Evolutionary conservation across 768 basidiomycete genomes (phyloP), one percentile per base, ranked within the genome.

Genomic region (Russula brevipes): DNA sequence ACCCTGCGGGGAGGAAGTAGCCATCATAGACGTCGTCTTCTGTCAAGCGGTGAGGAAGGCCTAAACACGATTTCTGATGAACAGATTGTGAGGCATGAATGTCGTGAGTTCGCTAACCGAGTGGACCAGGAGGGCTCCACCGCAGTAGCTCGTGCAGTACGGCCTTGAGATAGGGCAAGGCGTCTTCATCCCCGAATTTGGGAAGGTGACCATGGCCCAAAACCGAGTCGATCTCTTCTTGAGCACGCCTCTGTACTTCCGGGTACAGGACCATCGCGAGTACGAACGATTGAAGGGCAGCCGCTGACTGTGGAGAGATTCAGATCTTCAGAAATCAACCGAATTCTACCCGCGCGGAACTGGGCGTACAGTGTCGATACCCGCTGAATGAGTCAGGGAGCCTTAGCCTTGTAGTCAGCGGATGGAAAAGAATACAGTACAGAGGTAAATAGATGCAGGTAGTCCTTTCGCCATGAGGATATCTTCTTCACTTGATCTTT

Each of bases 231-330:
- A 75, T 66, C 63, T 74, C 75, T 54, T 57, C 70, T 54, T 73
- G 76, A 3, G 71, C 73, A 49, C 69, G 62, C 31, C 19, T 58
- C 52, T 74, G 74, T 10, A 64, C 64, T 2, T 71, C 65, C 0
- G 75, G 76, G 53, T 75, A 61, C 14, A 72, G 62, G 7, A 69
- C 66, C 73, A 76, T 72, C n/a, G 71, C 72, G 3, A 74, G 61
- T 16, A 76, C 35, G 58, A 76, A 75, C 2, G 66, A 56, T 14
- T 52, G 53, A n/a, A 68, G 52, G 1, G 60, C 57, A 7, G 68
- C 66, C n/a, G 59, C 8, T 3, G 69, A 60, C 70, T 65, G 7
- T 4, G 30, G 36, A 38, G 41, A 54, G 31, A 1, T 38, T 1
- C 53, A 24, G 24, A 24, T 24, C 24, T 24, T 24, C 38, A 46